Conservation (phyloP, 768 basidiomycete species). For the Cystobasidiopsis lactophilus region DNA sequence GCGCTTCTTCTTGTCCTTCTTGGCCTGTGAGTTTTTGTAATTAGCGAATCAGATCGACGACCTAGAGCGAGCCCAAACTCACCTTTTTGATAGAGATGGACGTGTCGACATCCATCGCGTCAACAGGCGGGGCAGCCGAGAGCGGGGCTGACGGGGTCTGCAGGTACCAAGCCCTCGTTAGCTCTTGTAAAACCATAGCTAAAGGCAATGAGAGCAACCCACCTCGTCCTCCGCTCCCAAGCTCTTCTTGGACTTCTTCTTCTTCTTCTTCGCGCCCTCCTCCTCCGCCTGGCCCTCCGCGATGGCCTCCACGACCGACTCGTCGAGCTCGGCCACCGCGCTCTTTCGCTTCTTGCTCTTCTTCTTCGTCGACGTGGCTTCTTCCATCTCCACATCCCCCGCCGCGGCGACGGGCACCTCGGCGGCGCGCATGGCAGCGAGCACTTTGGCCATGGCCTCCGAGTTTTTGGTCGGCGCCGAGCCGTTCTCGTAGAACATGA, state of each 20-base stretch:
- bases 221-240: not conserved
- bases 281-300: constrained; percentile 19
- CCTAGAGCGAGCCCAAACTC: too few relatives aligned
- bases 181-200: not conserved
- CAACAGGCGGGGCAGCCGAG: not conserved
- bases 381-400: too few relatives aligned
- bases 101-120: not conserved
- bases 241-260: constrained; percentile 9
- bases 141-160: not conserved
- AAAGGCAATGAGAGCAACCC: not conserved
- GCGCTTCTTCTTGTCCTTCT: constrained; percentile 11
- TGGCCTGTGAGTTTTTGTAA: not conserved
- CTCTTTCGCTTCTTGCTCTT: constrained; percentile 38
- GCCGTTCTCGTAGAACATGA: constrained; percentile 83
- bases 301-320: constrained; percentile 7
- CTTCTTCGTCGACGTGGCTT: constrained; percentile 12
- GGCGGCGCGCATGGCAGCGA: constrained; percentile 20
- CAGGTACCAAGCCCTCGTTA: too few relatives aligned
- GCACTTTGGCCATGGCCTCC: constrained; percentile 73
- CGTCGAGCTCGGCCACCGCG: constrained; percentile 17
- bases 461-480: constrained; percentile 63
- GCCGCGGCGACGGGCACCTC: constrained; percentile 19
- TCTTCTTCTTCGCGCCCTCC: constrained; percentile 10
- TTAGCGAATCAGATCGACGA: too few relatives aligned
- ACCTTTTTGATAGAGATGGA: not conserved